These are phyloP conservation scores for Tetracentron sinense DNA, from an alignment of 164 flowering plant species.

Conservation along the genomic window DNA sequence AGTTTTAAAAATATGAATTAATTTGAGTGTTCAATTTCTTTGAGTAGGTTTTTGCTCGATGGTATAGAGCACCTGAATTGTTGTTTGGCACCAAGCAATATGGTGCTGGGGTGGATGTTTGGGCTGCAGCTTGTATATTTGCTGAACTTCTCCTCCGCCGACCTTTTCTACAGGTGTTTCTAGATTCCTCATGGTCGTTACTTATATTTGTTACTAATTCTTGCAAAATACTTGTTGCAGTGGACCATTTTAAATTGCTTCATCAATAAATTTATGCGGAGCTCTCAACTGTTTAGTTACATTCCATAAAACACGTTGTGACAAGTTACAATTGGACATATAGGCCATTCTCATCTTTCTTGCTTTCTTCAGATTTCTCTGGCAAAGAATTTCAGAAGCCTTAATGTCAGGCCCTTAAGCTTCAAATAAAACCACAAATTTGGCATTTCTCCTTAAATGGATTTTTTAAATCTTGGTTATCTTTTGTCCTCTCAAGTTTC, in stretches of 20 bases:
- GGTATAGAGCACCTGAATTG: conserved; percentile 99
- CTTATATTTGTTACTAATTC: neutral
- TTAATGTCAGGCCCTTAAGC: too few relatives aligned
- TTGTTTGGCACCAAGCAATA: conserved; percentile 95
- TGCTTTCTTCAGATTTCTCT: neutral
- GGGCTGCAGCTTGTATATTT: conserved; percentile 99
- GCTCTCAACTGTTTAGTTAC: too few relatives aligned
- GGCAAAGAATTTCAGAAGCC: neutral
- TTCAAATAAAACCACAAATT: too few relatives aligned
- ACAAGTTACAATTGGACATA: too few relatives aligned
- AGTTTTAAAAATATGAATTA: neutral
- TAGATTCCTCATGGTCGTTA: conserved; percentile 6
- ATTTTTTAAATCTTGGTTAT: too few relatives aligned
- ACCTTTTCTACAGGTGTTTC: conserved; percentile 81
- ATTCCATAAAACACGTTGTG: too few relatives aligned
- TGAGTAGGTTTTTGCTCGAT: conserved; percentile 86
- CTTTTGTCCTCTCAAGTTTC: too few relatives aligned
- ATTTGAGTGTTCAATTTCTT: conserved; percentile 3
- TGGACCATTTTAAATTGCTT: neutral
- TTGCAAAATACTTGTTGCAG: neutral
- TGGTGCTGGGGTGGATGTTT: conserved; percentile 94
- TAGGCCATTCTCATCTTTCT: neutral
- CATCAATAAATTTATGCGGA: too few relatives aligned
- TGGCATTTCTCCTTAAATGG: too few relatives aligned
- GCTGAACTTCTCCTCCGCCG: conserved; percentile 95